Percentiles rank a stretch among this genome's conserved stretches.
Conservation (phyloP, 805 yeast genomes). For the Myxozyma lipomycoides region DNA sequence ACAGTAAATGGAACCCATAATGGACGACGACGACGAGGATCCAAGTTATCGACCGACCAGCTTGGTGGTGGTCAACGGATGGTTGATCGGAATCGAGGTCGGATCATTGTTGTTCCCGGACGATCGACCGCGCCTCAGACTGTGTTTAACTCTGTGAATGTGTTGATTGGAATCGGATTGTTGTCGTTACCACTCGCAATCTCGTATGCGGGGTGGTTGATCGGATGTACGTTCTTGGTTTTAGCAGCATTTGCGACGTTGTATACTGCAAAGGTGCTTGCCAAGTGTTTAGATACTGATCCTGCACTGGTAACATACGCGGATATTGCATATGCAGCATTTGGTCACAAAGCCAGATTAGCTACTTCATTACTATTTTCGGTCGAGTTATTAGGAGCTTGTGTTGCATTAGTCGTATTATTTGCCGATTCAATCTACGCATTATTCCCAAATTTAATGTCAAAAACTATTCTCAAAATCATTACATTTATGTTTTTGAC, state of each 20-base stretch:
- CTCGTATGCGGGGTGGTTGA: conserved; percentile 55
- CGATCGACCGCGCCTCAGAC: conserved; percentile 76
- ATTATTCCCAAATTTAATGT: conserved; percentile 39
- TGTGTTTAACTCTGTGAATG: conserved; percentile 61
- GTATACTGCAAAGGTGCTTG: conserved; percentile 70
- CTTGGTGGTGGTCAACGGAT: conserved; percentile 15
- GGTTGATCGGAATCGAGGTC: conserved; percentile 68
- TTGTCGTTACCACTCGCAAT: conserved; percentile 64
- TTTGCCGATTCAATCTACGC: conserved; percentile 84
- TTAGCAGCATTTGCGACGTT: conserved; percentile 65
- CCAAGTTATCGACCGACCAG: background rate
- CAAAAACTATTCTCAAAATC: conserved; percentile 57
- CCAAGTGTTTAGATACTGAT: conserved; percentile 75
- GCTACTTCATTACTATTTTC: conserved; percentile 71
- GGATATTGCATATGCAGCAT: conserved; percentile 81
- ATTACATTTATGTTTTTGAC: conserved; percentile 61
- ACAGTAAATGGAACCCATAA: background rate
- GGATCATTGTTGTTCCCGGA: conserved; percentile 68
- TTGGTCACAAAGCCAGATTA: conserved; percentile 71
- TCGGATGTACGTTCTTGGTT: conserved; percentile 58
- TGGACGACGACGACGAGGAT: conserved; percentile 3
- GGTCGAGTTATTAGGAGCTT: conserved; percentile 72
- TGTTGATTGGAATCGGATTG: conserved; percentile 64
- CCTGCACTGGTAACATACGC: conserved; percentile 80
- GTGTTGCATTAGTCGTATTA: conserved; percentile 73